Percentiles rank a stretch among this genome's conserved stretches.
Conservation (phyloP, 1,139 yeast species). For the Blastobotrys apis region DNA sequence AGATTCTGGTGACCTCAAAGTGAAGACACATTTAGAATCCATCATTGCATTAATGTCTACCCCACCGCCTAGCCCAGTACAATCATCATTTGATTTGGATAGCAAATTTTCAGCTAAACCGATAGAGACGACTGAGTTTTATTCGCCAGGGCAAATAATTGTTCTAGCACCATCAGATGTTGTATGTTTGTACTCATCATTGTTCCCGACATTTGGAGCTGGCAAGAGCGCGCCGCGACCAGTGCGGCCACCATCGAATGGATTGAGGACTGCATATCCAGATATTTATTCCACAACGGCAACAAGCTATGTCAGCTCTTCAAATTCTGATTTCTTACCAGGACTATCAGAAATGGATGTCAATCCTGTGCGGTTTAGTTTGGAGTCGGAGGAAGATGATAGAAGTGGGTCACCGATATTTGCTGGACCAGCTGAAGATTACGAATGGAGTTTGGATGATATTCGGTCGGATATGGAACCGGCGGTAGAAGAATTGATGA, state of each 20-base stretch:
- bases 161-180: slow-evolving; percentile 35
- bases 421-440: slow-evolving; percentile 26
- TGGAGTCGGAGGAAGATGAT: slow-evolving; percentile 10
- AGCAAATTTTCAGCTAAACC: slow-evolving; percentile 7
- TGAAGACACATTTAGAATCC: slow-evolving; percentile 18
- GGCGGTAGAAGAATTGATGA: slow-evolving; percentile 31
- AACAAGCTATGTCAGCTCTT: slow-evolving; percentile 10
- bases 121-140: slow-evolving; percentile 15
- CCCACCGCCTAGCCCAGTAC: slow-evolving; percentile 14
- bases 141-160: slow-evolving; percentile 29
- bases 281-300: slow-evolving; percentile 10
- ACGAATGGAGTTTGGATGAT: slow-evolving; percentile 35
- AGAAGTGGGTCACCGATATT: slow-evolving; percentile 18
- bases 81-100: slow-evolving; percentile 12
- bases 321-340: slow-evolving; percentile 21
- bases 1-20: slow-evolving; percentile 14
- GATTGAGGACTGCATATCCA: slow-evolving; percentile 1
- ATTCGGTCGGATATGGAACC: slow-evolving; percentile 35
- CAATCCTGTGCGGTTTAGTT: slow-evolving; percentile 3
- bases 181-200: slow-evolving; percentile 28
- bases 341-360: slow-evolving; percentile 18
- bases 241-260: not conserved
- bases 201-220: slow-evolving; percentile 26
- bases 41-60: slow-evolving; percentile 15
- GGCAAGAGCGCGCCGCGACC: not conserved